Base-by-base conservation (phyloP, 495 filamentous ascomycete species). In the Aspergillus egyptiacus region DNA sequence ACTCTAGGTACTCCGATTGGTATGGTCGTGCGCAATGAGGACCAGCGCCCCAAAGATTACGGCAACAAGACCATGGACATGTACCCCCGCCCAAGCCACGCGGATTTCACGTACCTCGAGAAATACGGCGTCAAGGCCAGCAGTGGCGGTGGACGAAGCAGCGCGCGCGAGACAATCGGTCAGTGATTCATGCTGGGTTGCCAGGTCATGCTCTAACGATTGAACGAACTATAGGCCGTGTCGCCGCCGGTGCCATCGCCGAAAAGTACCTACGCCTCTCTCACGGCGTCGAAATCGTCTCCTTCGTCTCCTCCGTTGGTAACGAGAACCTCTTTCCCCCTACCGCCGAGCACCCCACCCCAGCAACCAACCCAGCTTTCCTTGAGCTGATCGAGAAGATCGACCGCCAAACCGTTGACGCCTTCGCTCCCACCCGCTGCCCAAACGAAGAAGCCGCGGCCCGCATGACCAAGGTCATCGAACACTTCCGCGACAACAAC, bases 81-180 rank as follows among this genome's bases (percentile, higher is more conserved):
- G 33, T 96, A 85, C 76, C 93, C 93, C 9, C 77, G 93, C 27
- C 93, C 93, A 8, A 89, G 83, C 64, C 93, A 98, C 67, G 93
- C 93, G 43, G 93, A 98, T 63, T 96, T 84, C 77, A 98, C 93
- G 54, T 97, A 97, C 67, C 78, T 95, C 37, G 85, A 91, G 72
- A 98, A 98, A 68, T 98, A 98, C 57, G 93, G 93, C 9, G 85
- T 97, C 46, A 93, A 95, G 74, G 89, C 94, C 5, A 87, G 82
- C 66, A 90, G 85, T 52, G 93, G 93, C 50, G 93, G 93, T 53
- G 94, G 93, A 20, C 80, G 94, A 53, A 93, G 87, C 66, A 89
- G 84, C 63, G 93, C 93, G 14, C 77, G 93, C 45, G 93, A 98
- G 77, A 98, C 93, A 8, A 96, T 98, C 57, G 84, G 79, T 81